phyloP scores from a whole-genome alignment of 2,329 filamentous ascomycete species.

The Passalora sequoiae region DNA sequence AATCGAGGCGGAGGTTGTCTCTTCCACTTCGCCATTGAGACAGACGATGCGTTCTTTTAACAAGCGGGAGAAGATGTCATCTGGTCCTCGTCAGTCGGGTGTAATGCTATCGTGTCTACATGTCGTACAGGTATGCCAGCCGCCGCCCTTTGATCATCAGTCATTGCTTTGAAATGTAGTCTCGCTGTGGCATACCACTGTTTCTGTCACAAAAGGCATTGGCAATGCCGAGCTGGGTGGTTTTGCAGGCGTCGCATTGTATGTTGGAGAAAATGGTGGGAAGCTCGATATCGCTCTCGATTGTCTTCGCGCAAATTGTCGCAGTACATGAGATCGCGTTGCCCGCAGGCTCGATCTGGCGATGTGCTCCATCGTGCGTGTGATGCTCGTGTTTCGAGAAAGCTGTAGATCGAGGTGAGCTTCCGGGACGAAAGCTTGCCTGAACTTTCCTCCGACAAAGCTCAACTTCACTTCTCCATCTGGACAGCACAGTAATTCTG shows the following conservation, averaged over 20 bases:
- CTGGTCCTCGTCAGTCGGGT: conserved; percentile 16
- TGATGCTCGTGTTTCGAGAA: background rate
- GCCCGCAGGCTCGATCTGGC: conserved; percentile 23
- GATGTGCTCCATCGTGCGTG: conserved; percentile 23
- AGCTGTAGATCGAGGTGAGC: too few species aligned
- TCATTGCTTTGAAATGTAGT: conserved; percentile 1
- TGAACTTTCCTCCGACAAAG: too few species aligned
- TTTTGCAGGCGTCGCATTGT: conserved; percentile 22
- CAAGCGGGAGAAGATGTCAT: conserved; percentile 45
- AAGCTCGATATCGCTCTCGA: conserved; percentile 16
- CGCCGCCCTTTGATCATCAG: conserved; percentile 43
- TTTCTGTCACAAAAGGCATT: conserved; percentile 49
- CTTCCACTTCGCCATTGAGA: conserved; percentile 86
- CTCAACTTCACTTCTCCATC: too few species aligned
- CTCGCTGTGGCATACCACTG: conserved; percentile 35
- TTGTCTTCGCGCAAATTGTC: conserved; percentile 10
- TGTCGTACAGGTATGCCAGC: conserved; percentile 45
- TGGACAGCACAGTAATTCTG: background rate
- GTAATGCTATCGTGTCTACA: background rate
- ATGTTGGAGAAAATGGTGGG: conserved; percentile 21
- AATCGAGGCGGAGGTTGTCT: conserved; percentile 84
- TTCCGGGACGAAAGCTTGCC: too few species aligned
- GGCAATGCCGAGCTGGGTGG: conserved; percentile 40
- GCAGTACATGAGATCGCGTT: conserved; percentile 21
- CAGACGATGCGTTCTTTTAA: conserved; percentile 83